These are phyloP conservation scores for Erigeron canadensis DNA, from an alignment of 129 eudicot species.

Conservation along the genomic window DNA sequence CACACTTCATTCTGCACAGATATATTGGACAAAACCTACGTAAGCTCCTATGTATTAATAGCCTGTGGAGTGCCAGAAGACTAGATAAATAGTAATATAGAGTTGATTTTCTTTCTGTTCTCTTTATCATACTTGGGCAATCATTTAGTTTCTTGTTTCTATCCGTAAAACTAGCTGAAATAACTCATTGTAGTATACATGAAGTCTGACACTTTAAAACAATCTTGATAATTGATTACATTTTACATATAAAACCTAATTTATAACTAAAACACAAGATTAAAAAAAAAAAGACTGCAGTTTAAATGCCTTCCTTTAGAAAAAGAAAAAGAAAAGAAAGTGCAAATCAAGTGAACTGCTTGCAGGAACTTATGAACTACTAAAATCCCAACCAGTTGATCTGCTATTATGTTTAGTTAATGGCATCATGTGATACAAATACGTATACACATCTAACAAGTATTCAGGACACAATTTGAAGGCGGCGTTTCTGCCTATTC, in stretches of 20 bases:
- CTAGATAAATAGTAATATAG: no score
- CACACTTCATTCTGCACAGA: constrained; percentile 83
- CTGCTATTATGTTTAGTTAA: background rate
- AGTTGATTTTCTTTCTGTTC: no score
- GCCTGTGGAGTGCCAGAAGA: no score
- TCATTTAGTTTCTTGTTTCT: no score
- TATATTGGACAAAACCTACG: constrained; percentile 14
- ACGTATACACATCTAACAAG: constrained; percentile 8
- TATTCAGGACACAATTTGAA: background rate
- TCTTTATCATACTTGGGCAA: background rate
- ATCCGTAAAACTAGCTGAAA: no score
- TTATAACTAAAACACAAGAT: constrained; percentile 1
- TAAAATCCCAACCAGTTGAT: constrained; percentile 15
- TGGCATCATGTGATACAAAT: background rate
- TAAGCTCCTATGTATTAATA: background rate
- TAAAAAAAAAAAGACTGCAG: background rate
- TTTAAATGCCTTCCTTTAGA: no score
- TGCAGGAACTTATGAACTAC: constrained; percentile 5
- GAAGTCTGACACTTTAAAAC: background rate
- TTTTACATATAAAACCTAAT: background rate
- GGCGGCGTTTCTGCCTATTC: background rate
- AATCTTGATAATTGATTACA: no score
- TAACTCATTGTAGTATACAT: background rate
- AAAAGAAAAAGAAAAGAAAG: background rate
- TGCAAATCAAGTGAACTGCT: background rate